phyloP scores from a whole-genome alignment of 768 basidiomycete genomes.

The Lentinus tigrinus region DNA sequence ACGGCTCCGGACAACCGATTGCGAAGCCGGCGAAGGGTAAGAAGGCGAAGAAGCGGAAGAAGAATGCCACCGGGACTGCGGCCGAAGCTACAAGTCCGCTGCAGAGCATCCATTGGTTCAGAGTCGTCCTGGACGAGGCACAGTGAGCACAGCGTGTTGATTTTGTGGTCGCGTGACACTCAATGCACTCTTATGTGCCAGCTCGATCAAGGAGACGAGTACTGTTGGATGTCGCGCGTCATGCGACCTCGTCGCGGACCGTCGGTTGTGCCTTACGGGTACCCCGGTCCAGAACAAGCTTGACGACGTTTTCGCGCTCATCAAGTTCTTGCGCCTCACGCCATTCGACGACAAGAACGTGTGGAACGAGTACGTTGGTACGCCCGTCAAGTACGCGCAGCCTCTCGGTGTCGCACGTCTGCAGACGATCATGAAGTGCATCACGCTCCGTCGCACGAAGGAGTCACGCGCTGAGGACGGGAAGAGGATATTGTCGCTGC shows the following conservation, averaged over 20 bases:
- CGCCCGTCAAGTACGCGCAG: slow-evolving; percentile 90
- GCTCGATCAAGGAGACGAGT: slow-evolving; percentile 93
- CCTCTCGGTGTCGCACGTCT: slow-evolving; percentile 88
- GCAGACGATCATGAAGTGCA: slow-evolving; percentile 95
- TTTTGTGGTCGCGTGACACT: neutral
- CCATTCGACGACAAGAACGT: slow-evolving; percentile 91
- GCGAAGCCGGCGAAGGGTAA: slow-evolving; percentile 62
- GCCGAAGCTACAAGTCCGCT: slow-evolving; percentile 70
- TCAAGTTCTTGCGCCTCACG: slow-evolving; percentile 90
- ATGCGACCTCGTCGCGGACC: slow-evolving; percentile 91
- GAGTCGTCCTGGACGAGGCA: slow-evolving; percentile 91
- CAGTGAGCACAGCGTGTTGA: slow-evolving; percentile 61
- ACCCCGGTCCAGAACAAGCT: slow-evolving; percentile 99
- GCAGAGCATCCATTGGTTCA: slow-evolving; percentile 95
- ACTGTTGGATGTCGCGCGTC: slow-evolving; percentile 95
- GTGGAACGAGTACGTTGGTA: slow-evolving; percentile 93
- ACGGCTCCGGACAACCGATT: slow-evolving; percentile 65
- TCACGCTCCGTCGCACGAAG: slow-evolving; percentile 95
- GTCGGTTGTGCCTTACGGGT: slow-evolving; percentile 92
- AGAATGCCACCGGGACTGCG: slow-evolving; percentile 35
- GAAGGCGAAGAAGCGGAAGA: slow-evolving; percentile 69
- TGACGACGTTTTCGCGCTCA: slow-evolving; percentile 94
- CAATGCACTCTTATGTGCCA: slow-evolving; percentile 31
- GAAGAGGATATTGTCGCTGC: slow-evolving; percentile 80
- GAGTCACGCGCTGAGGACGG: slow-evolving; percentile 82